Base-by-base conservation (phyloP, 768 basidiomycete genomes). In the Auriscalpium microsporum region DNA sequence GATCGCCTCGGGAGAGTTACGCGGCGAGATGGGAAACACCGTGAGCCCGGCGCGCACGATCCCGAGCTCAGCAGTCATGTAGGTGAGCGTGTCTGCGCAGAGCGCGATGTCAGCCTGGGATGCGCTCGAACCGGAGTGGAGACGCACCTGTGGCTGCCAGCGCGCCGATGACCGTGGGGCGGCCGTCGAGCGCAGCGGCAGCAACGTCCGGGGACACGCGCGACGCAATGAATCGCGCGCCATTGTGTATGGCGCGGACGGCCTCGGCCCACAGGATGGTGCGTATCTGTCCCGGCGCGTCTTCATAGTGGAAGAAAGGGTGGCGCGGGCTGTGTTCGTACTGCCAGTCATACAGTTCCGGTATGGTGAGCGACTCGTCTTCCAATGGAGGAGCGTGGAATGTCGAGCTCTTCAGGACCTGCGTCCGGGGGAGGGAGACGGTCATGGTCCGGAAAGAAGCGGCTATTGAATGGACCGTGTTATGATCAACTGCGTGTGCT, bases 1-100 rank as follows among this genome's bases (percentile, higher is more conserved):
- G 34, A 66, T 45, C 0, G 78, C 80, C 2, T 72, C 69, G 0
- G 73, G 64, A 1, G 77, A 76, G 62, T 77, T 79, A 55, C 74
- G 60, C 1, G 72, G 64, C 0, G 72, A 74, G 16, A 71, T 65
- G 9, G 65, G 68, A 47, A 78, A 76, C 6, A 69, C 69, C 0
- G 68, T 51, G 55, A 68, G 71, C 17, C 75, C 76, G 7, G 76
- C 74, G 9, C 72, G 63, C 2, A 75, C 64, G 45, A 77, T 67
- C 8, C 75, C 74, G 5, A 69, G 63, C 36, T 60, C 58, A 9
- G 59, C 50, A 9, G 64, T 60, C 28, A 62, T 52, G 19, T 64
- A 65, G 4, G 64, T 60, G 40, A 65, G 54, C 11, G 64, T 57
- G 36, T 65, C 64, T 65, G 36, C 13, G 46, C 11, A 33, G 38